Base-by-base conservation (phyloP, 2,329 filamentous ascomycete species). In the Hirsutella minnesotensis region DNA sequence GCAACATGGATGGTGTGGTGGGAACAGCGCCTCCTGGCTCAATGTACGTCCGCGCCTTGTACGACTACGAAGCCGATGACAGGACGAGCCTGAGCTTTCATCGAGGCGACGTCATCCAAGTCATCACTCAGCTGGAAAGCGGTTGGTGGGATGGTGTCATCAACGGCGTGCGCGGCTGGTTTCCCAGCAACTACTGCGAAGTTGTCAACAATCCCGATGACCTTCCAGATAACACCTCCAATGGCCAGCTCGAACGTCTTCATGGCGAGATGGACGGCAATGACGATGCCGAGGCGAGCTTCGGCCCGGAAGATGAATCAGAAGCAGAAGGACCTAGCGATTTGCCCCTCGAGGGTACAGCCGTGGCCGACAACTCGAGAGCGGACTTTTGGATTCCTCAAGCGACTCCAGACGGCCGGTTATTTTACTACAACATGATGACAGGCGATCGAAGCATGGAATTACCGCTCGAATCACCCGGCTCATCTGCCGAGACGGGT, bases 121-220 rank as follows among this genome's bases (percentile, higher is more conserved):
- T 98, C 54, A 90, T 98, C 55, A 98, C 92, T 42, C 90, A 95
- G 66, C 74, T 96, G 44, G 92, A 98, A 64, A 96, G 89, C 56
- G 92, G 92, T 44, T 98, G 92, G 92, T 98, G 92, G 92, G 92
- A 98, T 67, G 92, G 92, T 39, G 87, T 98, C 44, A 95, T 98
- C 61, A 92, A 95, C 57, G 87, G 89, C 46, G 85, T 95, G 53
- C 82, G 92, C 59, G 92, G 92, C 60, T 98, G 92, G 92, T 98
- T 98, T 62, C 92, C 92, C 31, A 96, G 90, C 72, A 98, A 98
- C 64, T 98, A 98, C 67, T 96, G 92, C 68, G 81, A 87, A 51
- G 79, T 92, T 49, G 83, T 96, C 54, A 77, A 79, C 46, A 81
- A 79, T 53, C 75, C 83, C 40, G 83, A 86, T 53, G 85, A 94